phyloP scores from a whole-genome alignment of 768 basidiomycete species.

The Paxillus ammoniavirescens region DNA sequence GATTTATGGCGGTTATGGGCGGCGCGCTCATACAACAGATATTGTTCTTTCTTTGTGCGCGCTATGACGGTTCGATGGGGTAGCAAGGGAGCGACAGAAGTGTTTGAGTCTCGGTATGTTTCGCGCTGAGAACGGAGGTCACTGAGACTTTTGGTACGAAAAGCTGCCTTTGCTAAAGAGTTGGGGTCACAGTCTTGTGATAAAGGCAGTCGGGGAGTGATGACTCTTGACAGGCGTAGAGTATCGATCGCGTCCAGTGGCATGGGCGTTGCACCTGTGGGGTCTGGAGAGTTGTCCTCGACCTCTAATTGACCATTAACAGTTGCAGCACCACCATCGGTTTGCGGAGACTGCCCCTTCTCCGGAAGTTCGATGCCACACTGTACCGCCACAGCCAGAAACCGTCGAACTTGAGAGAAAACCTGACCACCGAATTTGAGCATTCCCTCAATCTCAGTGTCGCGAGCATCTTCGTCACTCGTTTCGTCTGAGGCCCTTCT shows the following conservation, averaged over 20 bases:
- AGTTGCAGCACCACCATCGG: conserved; percentile 14
- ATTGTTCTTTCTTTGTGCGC: conserved; percentile 39
- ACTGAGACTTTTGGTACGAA: conserved; percentile 53
- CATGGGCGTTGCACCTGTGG: conserved; percentile 10
- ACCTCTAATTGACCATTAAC: conserved; percentile 5
- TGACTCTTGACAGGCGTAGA: conserved; percentile 7
- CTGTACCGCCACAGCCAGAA: conserved; percentile 73
- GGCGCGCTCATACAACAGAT: conserved; percentile 37
- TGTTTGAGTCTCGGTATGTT: conserved; percentile 38
- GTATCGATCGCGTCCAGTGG: conserved; percentile 3
- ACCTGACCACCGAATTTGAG: conserved; percentile 77
- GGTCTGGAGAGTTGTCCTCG: conserved; percentile 16
- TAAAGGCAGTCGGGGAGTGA: conserved; percentile 34
- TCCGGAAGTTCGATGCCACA: conserved; percentile 71
- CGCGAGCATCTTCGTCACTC: conserved; percentile 46
- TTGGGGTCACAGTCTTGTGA: conserved; percentile 22
- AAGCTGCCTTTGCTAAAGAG: conserved; percentile 27
- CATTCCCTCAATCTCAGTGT: conserved; percentile 71
- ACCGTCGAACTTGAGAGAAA: conserved; percentile 75
- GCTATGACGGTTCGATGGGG: conserved; percentile 28
- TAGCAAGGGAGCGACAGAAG: conserved; percentile 34
- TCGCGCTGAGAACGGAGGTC: conserved; percentile 42
- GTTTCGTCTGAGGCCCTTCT: conserved; percentile 55
- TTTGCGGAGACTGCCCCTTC: conserved; percentile 34
- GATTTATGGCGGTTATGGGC: conserved; percentile 41